These are phyloP conservation scores for Henckelia pumila DNA, from an alignment of 257 asterid genomes.

Conservation along the genomic window DNA sequence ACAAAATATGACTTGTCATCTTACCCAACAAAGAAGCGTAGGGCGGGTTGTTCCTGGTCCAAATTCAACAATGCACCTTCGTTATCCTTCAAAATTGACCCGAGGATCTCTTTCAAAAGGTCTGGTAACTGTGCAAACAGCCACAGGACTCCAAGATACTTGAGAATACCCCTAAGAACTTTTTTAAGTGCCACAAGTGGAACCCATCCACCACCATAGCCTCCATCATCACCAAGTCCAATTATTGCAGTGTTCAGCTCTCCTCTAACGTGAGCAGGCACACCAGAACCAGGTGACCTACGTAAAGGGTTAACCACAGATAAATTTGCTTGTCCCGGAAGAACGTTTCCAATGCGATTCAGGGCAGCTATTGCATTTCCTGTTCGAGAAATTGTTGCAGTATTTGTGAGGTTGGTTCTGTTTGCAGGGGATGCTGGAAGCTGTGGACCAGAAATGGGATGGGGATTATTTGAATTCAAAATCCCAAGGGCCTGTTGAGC, in stretches of 20 bases:
- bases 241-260: constrained; percentile 97
- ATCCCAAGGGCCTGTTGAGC: constrained; percentile 76
- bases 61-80: constrained; percentile 94
- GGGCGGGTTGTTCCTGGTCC: constrained; percentile 99
- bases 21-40: constrained; percentile 99
- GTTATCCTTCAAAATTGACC: constrained; percentile 93
- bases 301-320: constrained; percentile 56
- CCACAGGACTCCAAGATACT: constrained; percentile 99
- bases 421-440: constrained; percentile 56
- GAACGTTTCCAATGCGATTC: constrained; percentile 69
- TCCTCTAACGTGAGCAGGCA: constrained; percentile 95
- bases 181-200: constrained; percentile 96
- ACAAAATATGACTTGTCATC: constrained; percentile 21
- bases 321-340: constrained; percentile 60
- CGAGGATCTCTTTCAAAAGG: constrained; percentile 90
- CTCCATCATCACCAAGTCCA: constrained; percentile 99
- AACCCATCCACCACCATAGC: constrained; percentile 99
- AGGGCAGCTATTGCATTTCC: constrained; percentile 64
- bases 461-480: constrained; percentile 51
- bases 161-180: constrained; percentile 94
- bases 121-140: constrained; percentile 97
- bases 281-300: constrained; percentile 77
- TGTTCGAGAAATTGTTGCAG: constrained; percentile 58
- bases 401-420: constrained; percentile 55
- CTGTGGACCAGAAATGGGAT: constrained; percentile 54